Conservation (phyloP, 306 rosid genomes). For the Crataegus laevigata region DNA sequence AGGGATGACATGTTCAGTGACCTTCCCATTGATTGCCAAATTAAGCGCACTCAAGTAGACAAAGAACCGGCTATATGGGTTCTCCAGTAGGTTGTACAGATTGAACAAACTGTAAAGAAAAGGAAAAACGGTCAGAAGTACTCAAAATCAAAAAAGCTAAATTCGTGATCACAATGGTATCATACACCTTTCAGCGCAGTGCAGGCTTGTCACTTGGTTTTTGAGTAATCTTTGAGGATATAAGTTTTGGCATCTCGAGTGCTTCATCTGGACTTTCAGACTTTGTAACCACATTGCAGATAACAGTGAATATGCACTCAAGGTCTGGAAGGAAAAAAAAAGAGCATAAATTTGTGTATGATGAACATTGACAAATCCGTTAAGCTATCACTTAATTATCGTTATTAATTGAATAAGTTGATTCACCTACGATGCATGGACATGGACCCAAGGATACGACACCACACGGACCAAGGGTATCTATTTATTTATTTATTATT, state of each 20-base stretch:
- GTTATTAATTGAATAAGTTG: not conserved
- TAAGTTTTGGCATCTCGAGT: conserved; percentile 65
- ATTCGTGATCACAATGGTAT: not conserved
- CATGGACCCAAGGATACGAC: too few species aligned
- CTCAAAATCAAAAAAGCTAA: not conserved
- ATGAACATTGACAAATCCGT: not conserved
- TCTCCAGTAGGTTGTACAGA: conserved; percentile 79
- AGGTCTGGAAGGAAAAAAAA: conserved; percentile 41
- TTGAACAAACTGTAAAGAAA: conserved; percentile 61
- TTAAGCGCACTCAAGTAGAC: conserved; percentile 71
- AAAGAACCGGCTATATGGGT: conserved; percentile 61
- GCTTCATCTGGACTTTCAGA: conserved; percentile 64
- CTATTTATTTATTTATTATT: too few species aligned
- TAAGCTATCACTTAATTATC: not conserved
- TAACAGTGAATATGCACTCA: conserved; percentile 77
- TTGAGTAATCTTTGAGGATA: conserved; percentile 55
- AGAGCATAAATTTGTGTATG: not conserved
- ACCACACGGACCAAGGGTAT: too few species aligned
- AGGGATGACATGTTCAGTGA: conserved; percentile 59
- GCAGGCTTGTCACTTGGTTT: conserved; percentile 79
- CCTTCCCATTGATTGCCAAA: conserved; percentile 74
- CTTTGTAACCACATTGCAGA: conserved; percentile 77
- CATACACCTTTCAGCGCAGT: conserved; percentile 75
- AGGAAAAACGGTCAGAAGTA: not conserved
- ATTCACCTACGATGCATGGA: too few species aligned